These are phyloP conservation scores for Saccharomyces eubayanus DNA, from an alignment of 805 yeast species.

Conservation along the genomic window DNA sequence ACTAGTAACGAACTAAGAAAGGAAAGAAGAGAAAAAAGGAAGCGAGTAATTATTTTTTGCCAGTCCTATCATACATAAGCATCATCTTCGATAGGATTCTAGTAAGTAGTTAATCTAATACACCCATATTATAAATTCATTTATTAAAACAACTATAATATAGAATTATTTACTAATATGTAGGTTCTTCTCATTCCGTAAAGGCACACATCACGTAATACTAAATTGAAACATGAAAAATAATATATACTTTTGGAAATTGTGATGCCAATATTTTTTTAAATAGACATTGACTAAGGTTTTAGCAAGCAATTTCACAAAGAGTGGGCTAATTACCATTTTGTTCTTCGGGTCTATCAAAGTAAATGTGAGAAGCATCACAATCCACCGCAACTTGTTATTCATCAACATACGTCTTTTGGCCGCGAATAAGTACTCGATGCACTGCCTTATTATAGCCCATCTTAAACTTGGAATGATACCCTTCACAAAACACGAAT, in stretches of 20 bases:
- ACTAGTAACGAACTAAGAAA: neutral
- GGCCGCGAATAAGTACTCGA: constrained; percentile 3
- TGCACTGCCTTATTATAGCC: constrained; percentile 23
- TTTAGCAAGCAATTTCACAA: neutral
- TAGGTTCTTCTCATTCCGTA: neutral
- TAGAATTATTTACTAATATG: neutral
- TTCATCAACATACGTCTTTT: neutral
- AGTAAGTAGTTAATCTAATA: neutral
- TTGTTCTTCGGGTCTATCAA: neutral
- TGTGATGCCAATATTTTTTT: neutral
- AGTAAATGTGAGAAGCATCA: neutral
- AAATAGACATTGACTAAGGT: neutral
- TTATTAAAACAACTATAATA: neutral
- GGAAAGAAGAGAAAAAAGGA: neutral
- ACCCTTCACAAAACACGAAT: constrained; percentile 17
- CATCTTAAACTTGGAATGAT: constrained; percentile 20
- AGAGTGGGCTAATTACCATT: neutral
- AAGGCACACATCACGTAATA: neutral
- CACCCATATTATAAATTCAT: neutral
- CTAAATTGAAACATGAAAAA: neutral
- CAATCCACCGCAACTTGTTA: neutral
- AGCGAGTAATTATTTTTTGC: neutral
- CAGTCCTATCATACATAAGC: neutral
- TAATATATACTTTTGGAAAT: neutral
- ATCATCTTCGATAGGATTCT: neutral